Percentiles rank a stretch among this genome's conserved stretches.
Conservation (phyloP, 2,329 filamentous ascomycete genomes). For the Thielaviopsis musarum region DNA sequence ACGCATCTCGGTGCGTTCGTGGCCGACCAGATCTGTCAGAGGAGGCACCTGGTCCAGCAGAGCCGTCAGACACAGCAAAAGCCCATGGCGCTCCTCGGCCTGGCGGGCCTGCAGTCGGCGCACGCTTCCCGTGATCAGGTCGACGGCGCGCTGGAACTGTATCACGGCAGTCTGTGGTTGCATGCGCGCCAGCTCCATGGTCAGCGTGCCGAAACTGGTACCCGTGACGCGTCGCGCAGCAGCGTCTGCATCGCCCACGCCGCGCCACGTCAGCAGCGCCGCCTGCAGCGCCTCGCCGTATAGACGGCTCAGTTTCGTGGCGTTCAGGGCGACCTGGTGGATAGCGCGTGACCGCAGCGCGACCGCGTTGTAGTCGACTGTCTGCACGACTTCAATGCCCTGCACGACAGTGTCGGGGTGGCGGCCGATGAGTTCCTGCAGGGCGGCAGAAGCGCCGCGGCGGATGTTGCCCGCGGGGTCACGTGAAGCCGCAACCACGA, state of each 20-base stretch:
- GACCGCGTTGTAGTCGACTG: slow-evolving; percentile 84
- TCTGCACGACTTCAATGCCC: slow-evolving; percentile 75
- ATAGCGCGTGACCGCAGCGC: slow-evolving; percentile 74
- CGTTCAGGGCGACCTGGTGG: slow-evolving; percentile 53
- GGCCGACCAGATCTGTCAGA: slow-evolving; percentile 21
- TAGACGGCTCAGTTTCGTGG: slow-evolving; percentile 49
- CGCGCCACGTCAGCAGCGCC: slow-evolving; percentile 68
- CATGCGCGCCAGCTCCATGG: slow-evolving; percentile 22
- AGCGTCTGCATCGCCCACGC: slow-evolving; percentile 64
- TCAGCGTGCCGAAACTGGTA: slow-evolving; percentile 46
- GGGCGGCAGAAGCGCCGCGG: slow-evolving; percentile 75
- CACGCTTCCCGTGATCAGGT: slow-evolving; percentile 28
- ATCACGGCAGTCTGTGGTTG: slow-evolving; percentile 14
- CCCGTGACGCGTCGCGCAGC: slow-evolving; percentile 58
- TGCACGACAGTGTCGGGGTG: slow-evolving; percentile 72
- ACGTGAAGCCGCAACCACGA: slow-evolving; percentile 66
- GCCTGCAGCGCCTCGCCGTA: slow-evolving; percentile 54
- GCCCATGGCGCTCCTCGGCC: slow-evolving; percentile 52
- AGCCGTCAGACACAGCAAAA: slow-evolving; percentile 44
- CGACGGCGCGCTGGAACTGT: slow-evolving; percentile 22
- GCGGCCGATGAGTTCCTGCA: slow-evolving; percentile 85
- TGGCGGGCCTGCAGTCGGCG: slow-evolving; percentile 35
- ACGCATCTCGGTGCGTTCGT: background rate
- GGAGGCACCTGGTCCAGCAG: slow-evolving; percentile 32
- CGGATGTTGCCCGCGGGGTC: slow-evolving; percentile 90